A percentile compares a stretch with the other conserved stretches of the same genome.
Evolutionary conservation across 2,329 filamentous ascomycete species (phyloP).

Genomic region (Pseudogymnoascus sp.): DNA sequence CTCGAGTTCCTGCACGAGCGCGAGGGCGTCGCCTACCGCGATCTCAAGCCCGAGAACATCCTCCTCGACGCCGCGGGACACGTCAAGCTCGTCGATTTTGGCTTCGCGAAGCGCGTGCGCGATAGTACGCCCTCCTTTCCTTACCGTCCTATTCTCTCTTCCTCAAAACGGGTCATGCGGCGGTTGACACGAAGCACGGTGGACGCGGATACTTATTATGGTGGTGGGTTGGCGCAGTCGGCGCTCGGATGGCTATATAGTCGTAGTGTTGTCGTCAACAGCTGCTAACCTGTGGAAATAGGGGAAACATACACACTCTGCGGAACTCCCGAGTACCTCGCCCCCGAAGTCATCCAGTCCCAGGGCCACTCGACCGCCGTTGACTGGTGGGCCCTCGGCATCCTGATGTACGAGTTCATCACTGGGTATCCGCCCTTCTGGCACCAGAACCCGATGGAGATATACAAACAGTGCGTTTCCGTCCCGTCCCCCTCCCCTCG

Average conservation of each 20-base stretch:
- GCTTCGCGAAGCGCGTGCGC: conserved; percentile 72
- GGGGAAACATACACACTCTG: conserved; percentile 75
- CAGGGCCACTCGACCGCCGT: conserved; percentile 69
- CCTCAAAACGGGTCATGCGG: conserved; percentile 1
- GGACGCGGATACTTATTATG: conserved; percentile 4
- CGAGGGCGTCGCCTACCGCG: conserved; percentile 70
- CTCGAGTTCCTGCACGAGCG: conserved; percentile 73
- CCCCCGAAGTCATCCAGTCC: conserved; percentile 76
- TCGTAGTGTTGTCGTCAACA: not conserved
- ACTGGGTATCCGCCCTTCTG: conserved; percentile 81
- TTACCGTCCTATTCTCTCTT: conserved; percentile 8
- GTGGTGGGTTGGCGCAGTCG: conserved; percentile 5
- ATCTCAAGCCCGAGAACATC: conserved; percentile 77
- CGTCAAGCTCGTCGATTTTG: conserved; percentile 77
- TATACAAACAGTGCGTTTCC: conserved; percentile 61
- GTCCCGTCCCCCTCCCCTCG: not conserved
- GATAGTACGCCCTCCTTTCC: conserved; percentile 33
- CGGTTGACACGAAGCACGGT: conserved; percentile 3
- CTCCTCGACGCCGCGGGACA: conserved; percentile 69
- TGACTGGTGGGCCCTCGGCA: conserved; percentile 82
- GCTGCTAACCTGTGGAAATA: conserved; percentile 19
- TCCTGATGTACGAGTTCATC: conserved; percentile 75
- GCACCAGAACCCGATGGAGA: conserved; percentile 79
- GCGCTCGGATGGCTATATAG: not conserved
- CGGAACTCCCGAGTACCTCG: conserved; percentile 76